Conservation (phyloP, 192 early-diverging fungal species). For the Backusella tuberculispora region DNA sequence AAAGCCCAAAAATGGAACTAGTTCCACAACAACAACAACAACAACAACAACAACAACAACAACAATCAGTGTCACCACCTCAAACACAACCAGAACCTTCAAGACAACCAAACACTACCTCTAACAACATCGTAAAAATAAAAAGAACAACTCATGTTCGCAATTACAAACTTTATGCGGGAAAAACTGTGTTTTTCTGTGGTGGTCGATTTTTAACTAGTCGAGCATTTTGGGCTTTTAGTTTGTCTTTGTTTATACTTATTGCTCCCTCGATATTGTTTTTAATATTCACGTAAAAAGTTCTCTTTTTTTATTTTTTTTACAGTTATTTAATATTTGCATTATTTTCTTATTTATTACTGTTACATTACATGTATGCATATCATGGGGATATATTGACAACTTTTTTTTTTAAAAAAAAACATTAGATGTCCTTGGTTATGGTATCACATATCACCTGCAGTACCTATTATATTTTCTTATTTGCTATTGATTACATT, state of each 20-base stretch:
- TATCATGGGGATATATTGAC: neutral
- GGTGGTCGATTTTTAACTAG: constrained; percentile 70
- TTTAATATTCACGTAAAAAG: constrained; percentile 55
- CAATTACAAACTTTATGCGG: constrained; percentile 58
- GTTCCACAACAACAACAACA: neutral
- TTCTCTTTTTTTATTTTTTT: neutral
- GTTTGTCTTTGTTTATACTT: constrained; percentile 59
- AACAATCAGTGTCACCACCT: neutral
- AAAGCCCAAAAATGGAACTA: neutral
- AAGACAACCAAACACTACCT: neutral
- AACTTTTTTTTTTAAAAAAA: neutral
- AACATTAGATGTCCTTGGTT: constrained; percentile 64
- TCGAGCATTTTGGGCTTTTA: constrained; percentile 63
- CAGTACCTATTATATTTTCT: constrained; percentile 66
- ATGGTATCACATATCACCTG: constrained; percentile 62
- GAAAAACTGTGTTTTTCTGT: constrained; percentile 62
- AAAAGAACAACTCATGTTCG: constrained; percentile 1
- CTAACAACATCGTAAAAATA: constrained; percentile 1
- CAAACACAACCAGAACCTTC: neutral
- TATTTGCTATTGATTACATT: constrained; percentile 66
- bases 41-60: neutral
- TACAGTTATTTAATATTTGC: too few relatives aligned
- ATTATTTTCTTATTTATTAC: neutral
- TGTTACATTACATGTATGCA: too few relatives aligned
- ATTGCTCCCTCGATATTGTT: constrained; percentile 64